phyloP scores from a whole-genome alignment of 2,329 filamentous ascomycete genomes.

The Pezicula rhizophila region DNA sequence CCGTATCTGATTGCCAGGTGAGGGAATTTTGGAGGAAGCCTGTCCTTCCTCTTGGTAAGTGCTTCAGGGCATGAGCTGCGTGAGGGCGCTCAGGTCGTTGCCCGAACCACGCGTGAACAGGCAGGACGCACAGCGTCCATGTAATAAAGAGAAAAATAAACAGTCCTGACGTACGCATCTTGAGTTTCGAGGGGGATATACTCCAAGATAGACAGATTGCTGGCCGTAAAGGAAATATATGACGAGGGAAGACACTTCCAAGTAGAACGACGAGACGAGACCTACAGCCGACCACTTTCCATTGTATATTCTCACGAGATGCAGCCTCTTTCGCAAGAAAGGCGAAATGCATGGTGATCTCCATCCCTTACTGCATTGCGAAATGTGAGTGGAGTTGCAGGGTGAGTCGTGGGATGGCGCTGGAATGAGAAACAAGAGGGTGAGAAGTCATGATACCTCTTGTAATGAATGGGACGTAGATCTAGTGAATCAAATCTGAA shows the following conservation, averaged over 20 bases:
- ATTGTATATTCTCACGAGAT: not conserved
- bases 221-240: not conserved
- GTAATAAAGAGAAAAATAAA: constrained; percentile 2
- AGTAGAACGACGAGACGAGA: no score
- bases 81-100: not conserved
- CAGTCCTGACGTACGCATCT: not conserved
- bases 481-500: no score
- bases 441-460: no score
- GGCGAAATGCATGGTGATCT: not conserved
- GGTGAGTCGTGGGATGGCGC: not conserved
- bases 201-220: not conserved
- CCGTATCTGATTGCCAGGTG: not conserved
- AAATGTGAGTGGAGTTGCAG: not conserved
- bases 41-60: not conserved
- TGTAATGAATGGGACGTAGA: no score
- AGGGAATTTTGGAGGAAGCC: not conserved
- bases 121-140: constrained; percentile 7
- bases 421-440: no score
- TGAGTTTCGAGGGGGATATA: not conserved
- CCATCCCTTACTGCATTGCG: not conserved
- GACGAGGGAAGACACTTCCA: not conserved
- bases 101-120: constrained; percentile 6
- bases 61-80: not conserved
- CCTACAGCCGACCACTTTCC: not conserved
- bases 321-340: not conserved